Evolutionary conservation across 352 stramenopile species (phyloP), one percentile per base, ranked within the genome.

Genomic region (Pseudoperonospora humuli): DNA sequence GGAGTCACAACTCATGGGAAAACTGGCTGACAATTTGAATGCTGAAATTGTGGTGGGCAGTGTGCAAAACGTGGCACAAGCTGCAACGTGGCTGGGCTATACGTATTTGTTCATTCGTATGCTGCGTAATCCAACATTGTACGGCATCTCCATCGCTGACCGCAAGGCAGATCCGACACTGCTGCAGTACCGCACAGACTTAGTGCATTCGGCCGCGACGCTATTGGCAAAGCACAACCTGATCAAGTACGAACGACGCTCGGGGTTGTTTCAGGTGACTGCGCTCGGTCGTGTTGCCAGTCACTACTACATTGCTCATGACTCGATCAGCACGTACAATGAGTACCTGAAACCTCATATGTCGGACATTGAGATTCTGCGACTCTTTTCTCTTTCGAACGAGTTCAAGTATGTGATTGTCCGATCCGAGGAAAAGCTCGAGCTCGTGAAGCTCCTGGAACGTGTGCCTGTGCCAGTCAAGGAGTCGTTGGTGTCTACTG

Each of bases 81-180:
- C 95, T 33, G 96, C 95, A 2, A 95, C 96, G 28, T 99, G 96
- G 97, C 73, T 99, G 7, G 96, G 95, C 11, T 99, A 99, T 75
- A 98, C 97, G 25, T 99, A 99, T 66, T 70, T 99, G 32, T 99
- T 98, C 59, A 95, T 99, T 41, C 84, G 97, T 26, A 99, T 99
- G 96, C 76, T 99, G 14, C 90, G 91, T 20, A 98, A 98, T 50
- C 97, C 97, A 13, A 78, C 61, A 15, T 61, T 98, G 20, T 99
- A 99, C 57, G 95, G 95, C 13, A 87, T 98, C 15, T 86, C 84
- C 0, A 63, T 90, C 3, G 84, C 82, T 8, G 78, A 89, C 45
- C 61, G 89, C 15, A 86, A 93, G 31, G 73, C 84, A 3, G 96
- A 99, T 55, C 90, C 91, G 7, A 94, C 77, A 4, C 63, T 99